Base-by-base conservation (phyloP, 1,284 basidiomycete genomes). In the Puccinia horiana region DNA sequence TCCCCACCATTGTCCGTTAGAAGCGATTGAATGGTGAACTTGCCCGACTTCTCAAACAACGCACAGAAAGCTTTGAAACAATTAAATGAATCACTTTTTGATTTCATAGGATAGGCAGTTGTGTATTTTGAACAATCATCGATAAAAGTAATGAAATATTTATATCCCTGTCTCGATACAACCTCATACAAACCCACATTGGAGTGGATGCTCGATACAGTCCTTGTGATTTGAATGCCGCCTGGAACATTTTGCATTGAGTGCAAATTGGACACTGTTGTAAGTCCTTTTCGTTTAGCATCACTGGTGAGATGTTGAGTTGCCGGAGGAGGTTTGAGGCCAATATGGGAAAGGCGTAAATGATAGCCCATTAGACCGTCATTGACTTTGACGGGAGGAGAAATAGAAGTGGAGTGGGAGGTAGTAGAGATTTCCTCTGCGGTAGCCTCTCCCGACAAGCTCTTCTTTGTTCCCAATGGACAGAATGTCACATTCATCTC, bases 31-130 rank as follows among this genome's bases (percentile, higher is more conserved):
- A 69, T 42, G 32, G 77, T 83, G 20, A 18, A 9, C 0, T 84
- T 84, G 12, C 83, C 83, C 26, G 83, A 74, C 26, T 83, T 84
- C 76, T 87, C 85, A 8, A 84, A 83, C 75, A 82, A 79, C 0
- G 86, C 84, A 56, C 87, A 85, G 83, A 85, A 88, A 4, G 81
- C 49, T 74, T 85, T 84, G 82, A 89, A 87, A 8, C 87, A 82
- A 0, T 0, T 14, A 32, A 75, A 75, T 4, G 37, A 2, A 2
- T 54, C 3, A 2, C 18, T 42, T 54, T 75, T 75, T 12, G 44
- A 75, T 75, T 75, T 75, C 72, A 75, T 75, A 0, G 72, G 18
- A 9, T 23, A 72, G 2, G 44, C 37, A 2, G 29, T 18, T 6
- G 26, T 6, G 6, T 23, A n/a, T 5, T 72, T 72, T 11, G 69